phyloP scores from a whole-genome alignment of 2,329 filamentous ascomycete species.

The Thermothelomyces thermophilus region DNA sequence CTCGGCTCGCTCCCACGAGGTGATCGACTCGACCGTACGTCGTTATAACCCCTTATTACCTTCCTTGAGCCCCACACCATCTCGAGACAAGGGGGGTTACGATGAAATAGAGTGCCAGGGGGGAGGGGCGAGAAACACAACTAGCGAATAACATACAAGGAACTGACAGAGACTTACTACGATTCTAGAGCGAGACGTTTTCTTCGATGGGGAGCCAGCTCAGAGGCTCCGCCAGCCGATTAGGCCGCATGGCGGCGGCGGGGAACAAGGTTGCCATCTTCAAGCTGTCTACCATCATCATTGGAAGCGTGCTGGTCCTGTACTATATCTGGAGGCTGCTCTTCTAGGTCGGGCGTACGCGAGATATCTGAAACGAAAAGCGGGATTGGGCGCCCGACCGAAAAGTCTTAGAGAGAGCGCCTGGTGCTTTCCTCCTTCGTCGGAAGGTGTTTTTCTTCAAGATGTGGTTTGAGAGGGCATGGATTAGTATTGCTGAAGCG shows the following conservation, averaged over 20 bases:
- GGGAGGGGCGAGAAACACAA: not conserved
- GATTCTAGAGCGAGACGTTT: constrained; percentile 64
- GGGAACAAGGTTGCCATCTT: constrained; percentile 89
- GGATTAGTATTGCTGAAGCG: not conserved
- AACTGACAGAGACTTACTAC: not conserved
- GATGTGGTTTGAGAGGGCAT: not conserved
- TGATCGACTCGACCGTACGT: constrained; percentile 80
- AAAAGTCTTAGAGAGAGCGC: too few species aligned
- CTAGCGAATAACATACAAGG: too few species aligned
- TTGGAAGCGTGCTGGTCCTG: constrained; percentile 64
- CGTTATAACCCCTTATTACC: not conserved
- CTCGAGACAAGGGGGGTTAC: too few species aligned
- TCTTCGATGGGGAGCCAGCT: constrained; percentile 76
- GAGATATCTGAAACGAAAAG: too few species aligned
- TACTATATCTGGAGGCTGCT: constrained; percentile 66
- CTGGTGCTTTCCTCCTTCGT: too few species aligned
- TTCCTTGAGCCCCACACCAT: not conserved
- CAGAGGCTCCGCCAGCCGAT: constrained; percentile 72
- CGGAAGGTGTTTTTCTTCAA: too few species aligned
- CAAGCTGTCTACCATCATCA: constrained; percentile 78
- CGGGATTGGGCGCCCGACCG: too few species aligned
- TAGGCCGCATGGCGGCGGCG: constrained; percentile 83
- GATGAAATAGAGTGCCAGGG: too few species aligned
- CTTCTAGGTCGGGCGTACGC: constrained; percentile 36
- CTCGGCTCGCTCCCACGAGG: constrained; percentile 78